Conservation (phyloP, 2,329 filamentous ascomycete species). For the Exophiala lecanii-corni region DNA sequence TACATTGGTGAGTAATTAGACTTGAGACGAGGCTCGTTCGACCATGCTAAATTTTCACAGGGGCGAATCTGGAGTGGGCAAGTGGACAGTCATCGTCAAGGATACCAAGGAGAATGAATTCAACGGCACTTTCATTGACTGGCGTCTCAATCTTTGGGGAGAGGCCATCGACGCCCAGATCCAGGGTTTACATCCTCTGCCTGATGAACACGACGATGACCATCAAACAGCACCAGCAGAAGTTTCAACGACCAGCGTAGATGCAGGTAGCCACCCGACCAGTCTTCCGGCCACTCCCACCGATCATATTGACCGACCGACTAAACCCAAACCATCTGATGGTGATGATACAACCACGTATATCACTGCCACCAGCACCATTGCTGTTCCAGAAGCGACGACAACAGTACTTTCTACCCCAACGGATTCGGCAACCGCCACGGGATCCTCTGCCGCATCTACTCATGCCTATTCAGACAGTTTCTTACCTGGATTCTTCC, state of each 20-base stretch:
- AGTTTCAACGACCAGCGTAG: slow-evolving; percentile 61
- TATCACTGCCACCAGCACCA: slow-evolving; percentile 27
- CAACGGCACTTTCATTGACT: slow-evolving; percentile 78
- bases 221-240: slow-evolving; percentile 57
- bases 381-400: slow-evolving; percentile 30
- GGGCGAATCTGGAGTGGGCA: slow-evolving; percentile 83
- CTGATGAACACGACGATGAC: slow-evolving; percentile 75
- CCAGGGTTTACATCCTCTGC: slow-evolving; percentile 72
- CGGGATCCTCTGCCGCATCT: slow-evolving; percentile 10
- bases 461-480: slow-evolving; percentile 41
- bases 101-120: slow-evolving; percentile 74
- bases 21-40: slow-evolving; percentile 12
- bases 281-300: slow-evolving; percentile 46
- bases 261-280: slow-evolving; percentile 44
- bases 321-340: slow-evolving; percentile 53
- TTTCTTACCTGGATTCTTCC: slow-evolving; percentile 79
- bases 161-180: slow-evolving; percentile 73
- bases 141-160: slow-evolving; percentile 92
- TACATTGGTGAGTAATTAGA: slow-evolving; percentile 68
- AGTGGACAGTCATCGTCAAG: slow-evolving; percentile 86
- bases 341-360: slow-evolving; percentile 24
- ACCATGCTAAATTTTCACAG: slow-evolving; percentile 41
- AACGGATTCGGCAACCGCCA: slow-evolving; percentile 19
- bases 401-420: slow-evolving; percentile 23
- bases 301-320: slow-evolving; percentile 62